Evolutionary conservation across 441 rosid genomes (phyloP).

Genomic region (Eugenia klotzschiana): DNA sequence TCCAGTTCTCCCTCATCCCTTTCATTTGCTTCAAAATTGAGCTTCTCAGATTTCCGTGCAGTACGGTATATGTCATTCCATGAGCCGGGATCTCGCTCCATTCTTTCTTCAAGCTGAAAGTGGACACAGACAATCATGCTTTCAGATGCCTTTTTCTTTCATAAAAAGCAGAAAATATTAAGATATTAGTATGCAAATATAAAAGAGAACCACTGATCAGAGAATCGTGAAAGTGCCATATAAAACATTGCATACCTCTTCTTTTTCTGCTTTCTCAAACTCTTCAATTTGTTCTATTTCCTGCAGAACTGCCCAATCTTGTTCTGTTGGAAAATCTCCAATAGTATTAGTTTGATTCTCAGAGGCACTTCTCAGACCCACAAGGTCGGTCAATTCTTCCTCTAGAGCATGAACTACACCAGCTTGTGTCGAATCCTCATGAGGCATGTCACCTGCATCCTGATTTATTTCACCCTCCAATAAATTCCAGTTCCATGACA

Average conservation of each 20-base stretch:
- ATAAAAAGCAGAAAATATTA: not conserved
- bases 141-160: not conserved
- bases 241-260: constrained; percentile 56
- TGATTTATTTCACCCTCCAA: constrained; percentile 30
- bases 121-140: not conserved
- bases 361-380: constrained; percentile 20
- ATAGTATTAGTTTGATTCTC: constrained; percentile 30
- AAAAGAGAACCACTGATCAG: not conserved
- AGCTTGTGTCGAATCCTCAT: constrained; percentile 21
- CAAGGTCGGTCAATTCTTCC: constrained; percentile 34
- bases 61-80: constrained; percentile 91
- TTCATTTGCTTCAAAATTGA: constrained; percentile 81
- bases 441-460: constrained; percentile 17
- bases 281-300: constrained; percentile 65
- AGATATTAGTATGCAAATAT: not conserved
- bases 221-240: not conserved
- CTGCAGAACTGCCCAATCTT: constrained; percentile 56
- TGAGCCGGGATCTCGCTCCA: constrained; percentile 44
- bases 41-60: constrained; percentile 81
- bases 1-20: constrained; percentile 99
- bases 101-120: constrained; percentile 75
- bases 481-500: constrained; percentile 78
- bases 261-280: constrained; percentile 63
- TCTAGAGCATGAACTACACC: constrained; percentile 52
- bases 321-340: constrained; percentile 45